Conservation (phyloP, 2,329 filamentous ascomycete species). For the Cordyceps javanica region DNA sequence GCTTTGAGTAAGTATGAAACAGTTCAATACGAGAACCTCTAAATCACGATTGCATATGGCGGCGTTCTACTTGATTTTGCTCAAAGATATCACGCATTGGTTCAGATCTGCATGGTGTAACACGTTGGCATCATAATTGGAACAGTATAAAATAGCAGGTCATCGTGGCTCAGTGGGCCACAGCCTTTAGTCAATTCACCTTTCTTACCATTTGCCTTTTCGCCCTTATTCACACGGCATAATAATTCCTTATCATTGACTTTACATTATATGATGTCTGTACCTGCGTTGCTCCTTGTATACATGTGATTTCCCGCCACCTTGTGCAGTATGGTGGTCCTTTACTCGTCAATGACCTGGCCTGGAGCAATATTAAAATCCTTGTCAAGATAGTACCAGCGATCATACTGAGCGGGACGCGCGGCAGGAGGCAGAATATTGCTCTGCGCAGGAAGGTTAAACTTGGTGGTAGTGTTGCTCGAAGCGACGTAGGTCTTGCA, state of each 20-base stretch:
- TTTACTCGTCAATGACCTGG: constrained; percentile 4
- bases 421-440: constrained; percentile 24
- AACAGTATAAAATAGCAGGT: background rate
- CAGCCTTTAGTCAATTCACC: too few relatives aligned
- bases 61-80: background rate
- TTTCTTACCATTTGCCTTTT: too few relatives aligned
- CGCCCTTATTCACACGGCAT: too few relatives aligned
- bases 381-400: constrained; percentile 32
- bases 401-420: constrained; percentile 27
- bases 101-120: background rate
- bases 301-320: background rate
- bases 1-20: constrained; percentile 34
- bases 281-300: too few relatives aligned
- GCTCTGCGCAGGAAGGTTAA: constrained; percentile 25
- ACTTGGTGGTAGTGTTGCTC: constrained; percentile 24
- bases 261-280: too few relatives aligned
- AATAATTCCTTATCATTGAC: too few relatives aligned
- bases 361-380: constrained; percentile 24
- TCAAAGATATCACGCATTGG: background rate
- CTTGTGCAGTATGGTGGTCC: background rate
- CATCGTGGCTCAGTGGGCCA: too few relatives aligned
- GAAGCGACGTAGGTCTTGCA: constrained; percentile 28
- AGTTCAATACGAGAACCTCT: constrained; percentile 17
- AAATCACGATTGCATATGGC: background rate
- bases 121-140: background rate